Base-by-base conservation (phyloP, 2,329 filamentous ascomycete genomes). In the Aspergillus pseudoterreus region DNA sequence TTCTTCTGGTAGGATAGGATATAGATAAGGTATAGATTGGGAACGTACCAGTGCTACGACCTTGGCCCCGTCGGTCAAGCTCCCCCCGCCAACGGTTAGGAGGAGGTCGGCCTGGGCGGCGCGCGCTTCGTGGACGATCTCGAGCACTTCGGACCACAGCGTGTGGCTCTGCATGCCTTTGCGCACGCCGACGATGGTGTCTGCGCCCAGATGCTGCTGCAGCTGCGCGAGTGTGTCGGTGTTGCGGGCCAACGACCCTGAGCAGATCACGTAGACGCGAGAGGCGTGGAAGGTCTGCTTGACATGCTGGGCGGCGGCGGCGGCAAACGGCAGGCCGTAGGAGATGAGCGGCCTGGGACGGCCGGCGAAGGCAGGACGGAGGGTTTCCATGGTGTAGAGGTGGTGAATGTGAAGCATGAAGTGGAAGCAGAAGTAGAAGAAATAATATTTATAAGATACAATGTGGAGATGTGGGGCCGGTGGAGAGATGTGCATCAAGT, bases 51-150 rank as follows among this genome's bases (percentile, higher is more conserved):
- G 65, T 4, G 74, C 67, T 22, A 79, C 67, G 1, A 83, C 68
- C 61, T 83, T 83, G 0, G 79, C 79, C 0, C 70, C 79, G 59
- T 83, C 80, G 0, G 78, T 82, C n/a, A 83, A 60, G 43, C 75
- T 80, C 0, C 81, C 80, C 1, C 73, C 80, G 3, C 82, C 80
- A 2, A 83, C 62, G 0, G 80, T 83, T 10, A 83, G 62, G 4
- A 84, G 60, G 38, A 78, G 71, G 65, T 84, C 80, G 0, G 72
- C 72, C 4, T 71, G 49, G 6, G 58, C 59, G 0, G 58, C 54
- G 4, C 67, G 60, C 1, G 71, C 71, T 19, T 80, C 75, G 0
- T 67, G 58, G 1, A 74, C 68, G 22, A 81, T 71, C 41, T 78
- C 71, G 0, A 82, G 57, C 6, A 82, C 73, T 52, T 83, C 77